Base-by-base conservation (phyloP, 2,329 filamentous ascomycete species). In the Diaporthe helianthi region DNA sequence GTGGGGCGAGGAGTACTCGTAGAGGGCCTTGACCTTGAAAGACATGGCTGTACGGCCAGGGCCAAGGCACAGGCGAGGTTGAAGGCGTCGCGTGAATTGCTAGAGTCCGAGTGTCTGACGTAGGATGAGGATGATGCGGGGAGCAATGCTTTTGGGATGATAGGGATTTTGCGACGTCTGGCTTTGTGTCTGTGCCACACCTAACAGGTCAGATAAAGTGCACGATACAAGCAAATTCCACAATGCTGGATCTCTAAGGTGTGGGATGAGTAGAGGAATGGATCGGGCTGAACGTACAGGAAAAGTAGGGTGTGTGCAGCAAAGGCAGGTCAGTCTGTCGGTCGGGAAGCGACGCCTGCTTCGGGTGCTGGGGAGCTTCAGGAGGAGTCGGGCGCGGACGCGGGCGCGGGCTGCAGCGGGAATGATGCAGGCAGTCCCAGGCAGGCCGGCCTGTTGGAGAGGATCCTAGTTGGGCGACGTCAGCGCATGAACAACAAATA, bases 11-110 rank as follows among this genome's bases (percentile, higher is more conserved):
- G 87, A 85, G 84, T 99, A 99, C 80, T 98, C 95, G 84, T 92
- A 99, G 78, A 98, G 83, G 75, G 96, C 93, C 86, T 94, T 97
- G 84, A 99, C 96, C 83, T 93, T 97, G 86, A 97, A 98, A 80
- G 90, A 84, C 92, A 94, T 94, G 79, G 80, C 86, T 66, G 72
- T 75, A 72, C 73, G 75, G 74, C 73, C 70, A 41, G 47, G 65
- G 69, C 69, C 36, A 54, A 44, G 53, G 63, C 46, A 31, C 22
- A 64, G 58, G 55, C 58, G 44, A 63, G 19, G 44, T 26, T 15
- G 58, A 44, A 51, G 61, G 31, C 41, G 41, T 63, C 51, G 66
- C 65, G 66, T 60, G 41, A 53, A 44, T 52, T 58, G 52, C n/a
- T 29, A 67, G 24, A 58, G 66, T n/a, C 24, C 61, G 58, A 22